Percentiles rank a stretch among this genome's conserved stretches.
phyloP scores from a whole-genome alignment of 2,329 filamentous ascomycete species.

The Calonectria crousiana region DNA sequence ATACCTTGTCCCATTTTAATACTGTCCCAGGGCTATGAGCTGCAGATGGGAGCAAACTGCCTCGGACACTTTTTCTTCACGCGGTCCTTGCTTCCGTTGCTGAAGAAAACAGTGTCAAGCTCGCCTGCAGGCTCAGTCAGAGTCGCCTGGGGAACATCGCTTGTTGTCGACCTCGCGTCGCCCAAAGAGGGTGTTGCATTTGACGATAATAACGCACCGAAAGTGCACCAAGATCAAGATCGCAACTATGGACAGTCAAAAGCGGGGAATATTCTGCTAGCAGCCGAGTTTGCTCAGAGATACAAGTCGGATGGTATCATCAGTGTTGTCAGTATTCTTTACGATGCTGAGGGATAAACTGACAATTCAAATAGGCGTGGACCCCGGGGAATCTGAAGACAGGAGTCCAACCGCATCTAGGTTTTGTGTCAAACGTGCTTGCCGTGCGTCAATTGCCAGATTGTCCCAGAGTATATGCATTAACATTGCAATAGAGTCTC shows the following conservation, averaged over 20 bases:
- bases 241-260: neutral
- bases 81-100: neutral
- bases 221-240: neutral
- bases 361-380: neutral
- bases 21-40: neutral
- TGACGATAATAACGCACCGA: neutral
- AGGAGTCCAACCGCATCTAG: neutral
- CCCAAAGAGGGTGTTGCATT: neutral
- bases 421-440: neutral
- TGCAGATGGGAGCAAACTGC: neutral
- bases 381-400: neutral
- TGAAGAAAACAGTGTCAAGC: neutral
- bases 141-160: neutral
- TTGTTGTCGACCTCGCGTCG: neutral
- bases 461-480: neutral
- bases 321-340: neutral
- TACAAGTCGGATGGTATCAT: neutral
- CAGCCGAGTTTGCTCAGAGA: neutral
- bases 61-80: neutral
- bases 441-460: neutral
- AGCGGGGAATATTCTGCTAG: neutral
- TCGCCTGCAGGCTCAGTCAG: neutral
- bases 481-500: neutral
- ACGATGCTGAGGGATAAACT: neutral
- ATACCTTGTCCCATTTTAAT: neutral